These are phyloP conservation scores for Anaeramoeba flamelloides DNA, from an alignment of 78 protist species.

Conservation along the genomic window DNA sequence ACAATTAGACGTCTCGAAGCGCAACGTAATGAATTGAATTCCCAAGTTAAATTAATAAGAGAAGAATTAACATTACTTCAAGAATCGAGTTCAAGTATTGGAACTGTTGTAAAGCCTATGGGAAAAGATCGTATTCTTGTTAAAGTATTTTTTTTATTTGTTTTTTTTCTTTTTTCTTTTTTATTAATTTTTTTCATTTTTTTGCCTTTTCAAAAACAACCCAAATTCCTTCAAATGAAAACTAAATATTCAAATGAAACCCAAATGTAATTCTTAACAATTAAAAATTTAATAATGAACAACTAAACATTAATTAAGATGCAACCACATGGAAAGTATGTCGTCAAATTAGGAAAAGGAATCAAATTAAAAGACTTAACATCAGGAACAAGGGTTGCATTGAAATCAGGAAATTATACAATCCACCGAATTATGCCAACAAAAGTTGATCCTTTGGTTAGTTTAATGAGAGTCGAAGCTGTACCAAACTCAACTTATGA, in stretches of 20 bases:
- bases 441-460: constrained; percentile 86
- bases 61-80: constrained; percentile 81
- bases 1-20: constrained; percentile 18
- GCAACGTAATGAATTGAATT: background rate
- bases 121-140: no score
- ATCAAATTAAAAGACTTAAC: constrained; percentile 53
- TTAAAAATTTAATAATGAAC: no score
- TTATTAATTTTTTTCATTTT: no score
- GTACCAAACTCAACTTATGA: no score
- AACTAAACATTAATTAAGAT: background rate
- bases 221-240: no score
- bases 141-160: no score
- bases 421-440: constrained; percentile 87
- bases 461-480: constrained; percentile 90
- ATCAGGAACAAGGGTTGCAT: constrained; percentile 76
- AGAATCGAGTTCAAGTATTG: no score
- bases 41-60: constrained; percentile 63
- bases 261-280: no score
- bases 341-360: constrained; percentile 80
- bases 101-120: no score
- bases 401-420: constrained; percentile 65
- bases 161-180: no score
- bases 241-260: no score
- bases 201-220: no score
- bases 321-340: constrained; percentile 87